Percentiles rank a stretch among this genome's conserved stretches.
Conservation (phyloP, 2,329 filamentous ascomycete species). For the Sarocladium brachiariae region DNA sequence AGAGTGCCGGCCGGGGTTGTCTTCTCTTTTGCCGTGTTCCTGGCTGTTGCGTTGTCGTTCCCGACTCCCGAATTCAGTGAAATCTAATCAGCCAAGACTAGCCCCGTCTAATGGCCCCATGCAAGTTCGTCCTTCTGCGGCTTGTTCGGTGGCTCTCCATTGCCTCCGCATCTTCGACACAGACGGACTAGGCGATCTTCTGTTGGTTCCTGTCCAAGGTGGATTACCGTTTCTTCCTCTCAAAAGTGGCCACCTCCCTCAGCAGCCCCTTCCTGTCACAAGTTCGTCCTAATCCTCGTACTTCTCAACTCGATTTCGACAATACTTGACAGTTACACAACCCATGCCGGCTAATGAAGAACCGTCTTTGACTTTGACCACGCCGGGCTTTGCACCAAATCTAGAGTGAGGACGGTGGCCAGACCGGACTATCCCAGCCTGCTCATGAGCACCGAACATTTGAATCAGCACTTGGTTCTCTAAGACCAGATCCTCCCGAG, state of each 20-base stretch:
- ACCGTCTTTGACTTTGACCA: not conserved
- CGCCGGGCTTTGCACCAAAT: not conserved
- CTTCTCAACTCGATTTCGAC: not conserved
- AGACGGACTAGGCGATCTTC: slow-evolving; percentile 6
- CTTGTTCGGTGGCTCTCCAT: not conserved
- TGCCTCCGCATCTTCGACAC: slow-evolving; percentile 6
- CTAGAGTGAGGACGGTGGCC: not conserved
- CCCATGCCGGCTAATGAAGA: not conserved
- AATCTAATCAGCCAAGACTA: slow-evolving; percentile 7
- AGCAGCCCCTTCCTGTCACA: not conserved
- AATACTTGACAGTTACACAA: not conserved
- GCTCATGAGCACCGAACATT: not conserved
- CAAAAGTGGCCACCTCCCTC: slow-evolving; percentile 5
- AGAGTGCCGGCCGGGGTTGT: slow-evolving; percentile 8
- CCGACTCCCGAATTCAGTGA: slow-evolving; percentile 1
- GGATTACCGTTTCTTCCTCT: not conserved
- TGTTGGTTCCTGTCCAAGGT: not conserved
- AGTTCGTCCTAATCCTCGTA: not conserved
- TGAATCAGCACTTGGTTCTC: too few species aligned
- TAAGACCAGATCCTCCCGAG: not conserved
- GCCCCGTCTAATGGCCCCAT: slow-evolving; percentile 6
- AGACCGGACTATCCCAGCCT: not conserved
- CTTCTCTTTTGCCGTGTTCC: slow-evolving; percentile 3
- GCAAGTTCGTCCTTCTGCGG: not conserved
- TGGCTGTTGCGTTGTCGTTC: slow-evolving; percentile 7